Conservation (phyloP, 148 eudicot species). For the Spergularia bocconei region DNA sequence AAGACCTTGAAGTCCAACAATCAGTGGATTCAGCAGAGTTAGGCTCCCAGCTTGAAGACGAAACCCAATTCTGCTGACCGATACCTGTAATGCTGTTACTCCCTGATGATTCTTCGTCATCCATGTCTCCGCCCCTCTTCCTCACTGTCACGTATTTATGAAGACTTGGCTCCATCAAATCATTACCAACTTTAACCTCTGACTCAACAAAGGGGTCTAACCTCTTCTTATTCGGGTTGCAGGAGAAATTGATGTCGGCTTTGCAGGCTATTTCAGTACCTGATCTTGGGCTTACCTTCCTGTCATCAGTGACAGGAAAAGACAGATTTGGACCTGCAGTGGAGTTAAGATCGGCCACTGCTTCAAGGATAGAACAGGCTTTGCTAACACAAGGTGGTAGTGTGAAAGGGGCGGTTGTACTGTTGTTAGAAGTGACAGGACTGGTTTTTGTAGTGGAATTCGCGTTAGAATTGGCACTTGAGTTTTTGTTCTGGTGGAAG, state of each 20-base stretch:
- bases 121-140: slow-evolving; percentile 47
- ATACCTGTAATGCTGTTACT: slow-evolving; percentile 62
- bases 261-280: slow-evolving; percentile 23
- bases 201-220: slow-evolving; percentile 60
- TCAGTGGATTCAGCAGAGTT: slow-evolving; percentile 84
- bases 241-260: slow-evolving; percentile 13
- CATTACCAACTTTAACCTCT: slow-evolving; percentile 51
- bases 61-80: slow-evolving; percentile 45
- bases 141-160: slow-evolving; percentile 87
- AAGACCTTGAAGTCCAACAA: slow-evolving; percentile 54
- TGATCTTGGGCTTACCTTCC: slow-evolving; percentile 23
- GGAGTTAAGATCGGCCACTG: slow-evolving; percentile 95
- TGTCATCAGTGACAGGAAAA: slow-evolving; percentile 22
- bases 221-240: slow-evolving; percentile 31
- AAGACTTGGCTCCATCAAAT: slow-evolving; percentile 67
- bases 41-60: slow-evolving; percentile 75
- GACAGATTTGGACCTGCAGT: slow-evolving; percentile 39
- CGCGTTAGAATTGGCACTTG: slow-evolving; percentile 14
- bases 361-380: slow-evolving; percentile 80
- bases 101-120: slow-evolving; percentile 83
- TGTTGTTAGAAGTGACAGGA: neutral
- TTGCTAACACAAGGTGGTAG: slow-evolving; percentile 71
- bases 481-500: slow-evolving; percentile 65
- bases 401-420: slow-evolving; percentile 33
- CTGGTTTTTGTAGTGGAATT: slow-evolving; percentile 16